Evolutionary conservation across 176 grass and related monocot genomes (phyloP), one percentile per base, ranked within the genome.

Genomic region (Pharus latifolius): DNA sequence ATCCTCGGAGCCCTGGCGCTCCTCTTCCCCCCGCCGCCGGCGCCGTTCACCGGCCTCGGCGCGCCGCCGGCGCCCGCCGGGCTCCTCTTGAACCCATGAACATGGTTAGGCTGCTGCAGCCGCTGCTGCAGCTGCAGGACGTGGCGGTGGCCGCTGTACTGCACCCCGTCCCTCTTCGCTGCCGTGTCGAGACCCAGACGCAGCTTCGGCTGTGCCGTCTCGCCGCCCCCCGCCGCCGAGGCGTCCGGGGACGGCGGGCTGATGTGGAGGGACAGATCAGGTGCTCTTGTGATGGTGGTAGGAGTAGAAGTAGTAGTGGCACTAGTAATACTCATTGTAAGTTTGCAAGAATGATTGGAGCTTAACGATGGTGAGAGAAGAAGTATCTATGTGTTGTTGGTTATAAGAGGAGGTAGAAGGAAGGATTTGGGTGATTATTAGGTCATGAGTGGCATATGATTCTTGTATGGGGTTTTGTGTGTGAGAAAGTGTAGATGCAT

Each of bases 201-300:
- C 50, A 84, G 47, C 47, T 63, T 77, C 16, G 83, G 75, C 56
- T 73, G 64, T 69, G 54, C 70, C 49, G 8, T 65, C 34, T 69
- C 25, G 2, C 53, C 66, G 30, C 40, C 62, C 10, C n/a, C 57
- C 61, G 7, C 51, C 71, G 45, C 22, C 54, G 15, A n/a, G 2
- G 70, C 34, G 1, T 49, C 18, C 6, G 88, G 48, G 1, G 74
- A 79, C 15, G 95, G 87, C 13, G 84, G 78, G 63, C 87, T 88
- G 49, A 93, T 98, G 41, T 98, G 90, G 28, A 91, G 87, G 0
- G 94, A 98, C 46, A 98, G 95, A 65, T 98, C 86, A 11, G 90
- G 89, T n/a, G 75, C 53, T 19, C 6, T 19, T 67, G 70, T 72
- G 40, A 41, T 50, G 15, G 65, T 35, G 35, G 48, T 60, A 44